Conservation (phyloP, 352 stramenopile genomes). For the Pythium biforme region DNA sequence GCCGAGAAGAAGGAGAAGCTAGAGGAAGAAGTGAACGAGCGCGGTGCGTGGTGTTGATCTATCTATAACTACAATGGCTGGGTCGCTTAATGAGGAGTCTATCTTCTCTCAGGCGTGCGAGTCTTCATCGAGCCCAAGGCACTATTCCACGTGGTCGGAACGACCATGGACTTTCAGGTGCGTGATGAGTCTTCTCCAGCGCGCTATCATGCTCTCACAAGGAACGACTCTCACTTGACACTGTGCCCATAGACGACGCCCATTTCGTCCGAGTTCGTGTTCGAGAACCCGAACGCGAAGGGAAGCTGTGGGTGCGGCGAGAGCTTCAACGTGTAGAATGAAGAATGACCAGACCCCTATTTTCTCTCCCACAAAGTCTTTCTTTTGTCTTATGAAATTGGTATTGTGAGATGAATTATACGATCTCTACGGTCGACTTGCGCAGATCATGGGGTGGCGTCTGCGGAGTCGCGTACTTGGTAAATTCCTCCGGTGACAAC, state of each 20-base stretch:
- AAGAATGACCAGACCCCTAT: constrained; percentile 3
- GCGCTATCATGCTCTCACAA: too few relatives aligned
- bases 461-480: constrained; percentile 43
- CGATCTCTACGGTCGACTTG: constrained; percentile 73
- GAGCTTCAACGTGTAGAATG: constrained; percentile 97
- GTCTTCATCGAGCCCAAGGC: constrained; percentile 99
- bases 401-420: constrained; percentile 3
- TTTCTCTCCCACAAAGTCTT: not conserved
- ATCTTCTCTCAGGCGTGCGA: constrained; percentile 67
- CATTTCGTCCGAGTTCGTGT: constrained; percentile 98
- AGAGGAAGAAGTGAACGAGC: constrained; percentile 93
- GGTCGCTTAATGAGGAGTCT: not conserved
- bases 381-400: not conserved
- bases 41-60: constrained; percentile 42
- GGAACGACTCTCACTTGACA: constrained; percentile 1
- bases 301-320: constrained; percentile 98
- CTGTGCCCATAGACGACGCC: constrained; percentile 85
- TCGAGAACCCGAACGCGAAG: constrained; percentile 99
- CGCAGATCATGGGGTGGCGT: constrained; percentile 57
- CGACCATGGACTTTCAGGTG: constrained; percentile 97
- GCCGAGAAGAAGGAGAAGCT: constrained; percentile 93
- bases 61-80: not conserved
- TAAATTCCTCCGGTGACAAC: constrained; percentile 58
- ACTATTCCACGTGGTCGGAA: constrained; percentile 98
- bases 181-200: not conserved